Conservation (phyloP, 73 alveolate species). For the Blepharisma stoltei region DNA sequence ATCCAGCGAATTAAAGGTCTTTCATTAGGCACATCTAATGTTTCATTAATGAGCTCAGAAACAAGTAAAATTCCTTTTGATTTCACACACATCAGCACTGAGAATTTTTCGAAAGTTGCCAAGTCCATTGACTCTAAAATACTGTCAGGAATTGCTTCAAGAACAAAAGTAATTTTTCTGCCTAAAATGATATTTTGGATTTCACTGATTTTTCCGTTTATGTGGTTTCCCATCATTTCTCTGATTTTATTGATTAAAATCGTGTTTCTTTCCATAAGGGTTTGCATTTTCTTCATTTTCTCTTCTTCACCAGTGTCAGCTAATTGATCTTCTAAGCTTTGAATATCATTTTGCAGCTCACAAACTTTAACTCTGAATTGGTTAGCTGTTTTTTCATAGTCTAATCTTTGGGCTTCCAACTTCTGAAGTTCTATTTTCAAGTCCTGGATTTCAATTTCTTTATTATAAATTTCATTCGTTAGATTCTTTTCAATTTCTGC, state of each 20-base stretch:
- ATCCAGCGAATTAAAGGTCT: neutral
- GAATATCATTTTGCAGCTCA: conserved; percentile 10
- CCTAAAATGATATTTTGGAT: neutral
- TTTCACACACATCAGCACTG: neutral
- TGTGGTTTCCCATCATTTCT: conserved; percentile 24
- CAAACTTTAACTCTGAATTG: conserved; percentile 17
- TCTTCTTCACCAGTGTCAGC: conserved; percentile 27
- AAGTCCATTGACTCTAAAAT: neutral
- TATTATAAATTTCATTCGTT: neutral
- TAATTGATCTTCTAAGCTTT: conserved; percentile 10
- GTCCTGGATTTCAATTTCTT: neutral
- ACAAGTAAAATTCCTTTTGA: neutral
- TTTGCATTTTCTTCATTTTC: conserved; percentile 21
- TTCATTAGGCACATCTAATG: neutral
- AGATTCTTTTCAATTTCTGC: conserved; percentile 22
- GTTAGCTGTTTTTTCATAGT: conserved; percentile 20
- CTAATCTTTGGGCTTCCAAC: conserved; percentile 16
- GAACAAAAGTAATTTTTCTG: neutral
- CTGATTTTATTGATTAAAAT: conserved; percentile 12
- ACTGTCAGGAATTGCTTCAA: neutral
- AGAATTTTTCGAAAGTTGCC: neutral
- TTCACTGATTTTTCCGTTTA: conserved; percentile 7
- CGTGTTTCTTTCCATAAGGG: conserved; percentile 7
- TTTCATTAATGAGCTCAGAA: neutral
- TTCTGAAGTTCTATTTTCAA: neutral